phyloP scores from a whole-genome alignment of 2,329 filamentous ascomycete species.

The Diaporthe sp. region DNA sequence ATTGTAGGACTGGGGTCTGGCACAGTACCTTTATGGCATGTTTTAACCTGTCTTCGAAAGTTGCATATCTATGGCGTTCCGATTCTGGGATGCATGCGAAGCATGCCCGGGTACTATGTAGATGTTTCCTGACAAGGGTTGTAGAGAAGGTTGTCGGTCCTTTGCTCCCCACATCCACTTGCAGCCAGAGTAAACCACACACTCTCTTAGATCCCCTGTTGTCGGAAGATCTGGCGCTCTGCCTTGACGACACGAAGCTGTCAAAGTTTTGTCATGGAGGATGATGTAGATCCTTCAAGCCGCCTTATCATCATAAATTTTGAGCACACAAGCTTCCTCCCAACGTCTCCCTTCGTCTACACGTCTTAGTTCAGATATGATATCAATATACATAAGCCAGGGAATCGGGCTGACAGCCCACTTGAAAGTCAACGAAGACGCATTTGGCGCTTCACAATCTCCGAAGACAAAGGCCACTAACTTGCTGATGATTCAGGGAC shows the following conservation, averaged over 20 bases:
- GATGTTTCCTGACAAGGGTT: no score
- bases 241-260: no score
- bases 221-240: no score
- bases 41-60: not conserved
- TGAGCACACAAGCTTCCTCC: not conserved
- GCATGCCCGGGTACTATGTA: no score
- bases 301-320: no score
- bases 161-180: not conserved
- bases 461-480: not conserved
- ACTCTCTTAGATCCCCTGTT: no score
- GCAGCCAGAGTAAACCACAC: not conserved
- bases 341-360: not conserved
- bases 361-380: not conserved
- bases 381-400: not conserved
- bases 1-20: not conserved
- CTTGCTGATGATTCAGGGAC: no score
- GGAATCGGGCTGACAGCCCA: not conserved
- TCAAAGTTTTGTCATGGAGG: no score
- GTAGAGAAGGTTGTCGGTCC: no score
- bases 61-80: not conserved
- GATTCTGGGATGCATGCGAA: not conserved
- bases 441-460: not conserved
- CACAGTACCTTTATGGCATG: not conserved
- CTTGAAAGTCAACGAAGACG: not conserved
- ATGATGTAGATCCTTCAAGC: no score